Conservation (phyloP, 2,329 filamentous ascomycete genomes). For the Fusarium ramigenum region DNA sequence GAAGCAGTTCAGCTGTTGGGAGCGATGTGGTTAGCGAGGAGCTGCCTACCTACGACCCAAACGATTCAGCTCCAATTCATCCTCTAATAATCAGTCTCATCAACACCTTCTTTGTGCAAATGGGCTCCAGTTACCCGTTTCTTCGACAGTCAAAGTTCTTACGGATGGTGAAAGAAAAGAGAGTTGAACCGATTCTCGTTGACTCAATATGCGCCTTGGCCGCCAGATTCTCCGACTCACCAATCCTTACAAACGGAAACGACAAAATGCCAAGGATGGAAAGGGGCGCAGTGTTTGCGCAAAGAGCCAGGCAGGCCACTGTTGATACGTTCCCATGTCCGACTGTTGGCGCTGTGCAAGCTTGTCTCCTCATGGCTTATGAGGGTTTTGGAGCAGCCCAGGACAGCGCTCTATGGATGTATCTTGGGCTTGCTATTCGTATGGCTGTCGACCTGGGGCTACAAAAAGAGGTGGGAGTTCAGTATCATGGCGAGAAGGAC, state of each 20-base stretch:
- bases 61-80: conserved; percentile 74
- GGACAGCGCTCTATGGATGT: conserved; percentile 94
- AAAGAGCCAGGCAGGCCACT: conserved; percentile 82
- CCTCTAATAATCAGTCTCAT: conserved; percentile 80
- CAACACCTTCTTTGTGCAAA: conserved; percentile 81
- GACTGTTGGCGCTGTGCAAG: conserved; percentile 84
- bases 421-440: conserved; percentile 85
- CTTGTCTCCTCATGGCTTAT: conserved; percentile 84
- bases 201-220: conserved; percentile 86
- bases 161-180: conserved; percentile 80
- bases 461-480: conserved; percentile 81
- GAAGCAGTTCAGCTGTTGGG: conserved; percentile 54
- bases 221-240: conserved; percentile 78
- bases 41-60: conserved; percentile 79
- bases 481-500: conserved; percentile 64
- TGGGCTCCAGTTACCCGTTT: conserved; percentile 89
- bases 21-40: conserved; percentile 60
- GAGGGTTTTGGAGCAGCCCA: conserved; percentile 89
- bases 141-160: conserved; percentile 77
- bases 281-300: conserved; percentile 80
- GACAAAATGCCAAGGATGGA: conserved; percentile 67
- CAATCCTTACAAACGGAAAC: conserved; percentile 57
- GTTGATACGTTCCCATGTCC: conserved; percentile 86
- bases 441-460: conserved; percentile 84
- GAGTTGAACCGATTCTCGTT: conserved; percentile 83